Evolutionary conservation across 495 filamentous ascomycete genomes (phyloP).

Genomic region (Jackrogersella multiformis): DNA sequence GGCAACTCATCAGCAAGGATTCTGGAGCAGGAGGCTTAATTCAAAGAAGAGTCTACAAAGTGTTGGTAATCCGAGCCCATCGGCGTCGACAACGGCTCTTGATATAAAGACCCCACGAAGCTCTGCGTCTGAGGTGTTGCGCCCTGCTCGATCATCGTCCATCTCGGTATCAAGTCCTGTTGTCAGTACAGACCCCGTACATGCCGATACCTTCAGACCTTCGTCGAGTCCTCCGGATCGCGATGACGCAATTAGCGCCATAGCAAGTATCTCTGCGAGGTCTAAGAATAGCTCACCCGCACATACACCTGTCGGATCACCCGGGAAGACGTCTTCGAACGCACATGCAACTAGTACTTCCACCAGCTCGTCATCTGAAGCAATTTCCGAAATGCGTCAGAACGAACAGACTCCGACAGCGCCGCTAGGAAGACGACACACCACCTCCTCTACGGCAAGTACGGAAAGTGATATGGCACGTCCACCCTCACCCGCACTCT

Average conservation of each 20-base stretch:
- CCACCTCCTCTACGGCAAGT: constrained; percentile 50
- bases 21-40: constrained; percentile 54
- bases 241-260: constrained; percentile 66
- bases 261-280: constrained; percentile 71
- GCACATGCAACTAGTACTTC: constrained; percentile 47
- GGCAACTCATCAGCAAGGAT: constrained; percentile 42
- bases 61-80: constrained; percentile 30
- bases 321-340: constrained; percentile 51
- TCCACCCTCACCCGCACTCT: constrained; percentile 47
- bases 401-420: constrained; percentile 29
- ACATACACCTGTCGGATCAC: constrained; percentile 62
- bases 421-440: constrained; percentile 54
- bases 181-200: constrained; percentile 43
- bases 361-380: constrained; percentile 51
- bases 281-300: constrained; percentile 67
- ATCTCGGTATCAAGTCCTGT: constrained; percentile 57
- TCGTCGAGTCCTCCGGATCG: constrained; percentile 53
- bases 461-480: constrained; percentile 34
- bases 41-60: constrained; percentile 43
- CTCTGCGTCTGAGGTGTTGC: constrained; percentile 43
- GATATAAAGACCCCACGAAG: constrained; percentile 46
- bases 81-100: constrained; percentile 53
- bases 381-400: constrained; percentile 26
- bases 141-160: constrained; percentile 60
- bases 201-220: constrained; percentile 47